Evolutionary conservation across 768 basidiomycete genomes (phyloP), one percentile per base, ranked within the genome.

Genomic region (Psilocybe cyanescens): DNA sequence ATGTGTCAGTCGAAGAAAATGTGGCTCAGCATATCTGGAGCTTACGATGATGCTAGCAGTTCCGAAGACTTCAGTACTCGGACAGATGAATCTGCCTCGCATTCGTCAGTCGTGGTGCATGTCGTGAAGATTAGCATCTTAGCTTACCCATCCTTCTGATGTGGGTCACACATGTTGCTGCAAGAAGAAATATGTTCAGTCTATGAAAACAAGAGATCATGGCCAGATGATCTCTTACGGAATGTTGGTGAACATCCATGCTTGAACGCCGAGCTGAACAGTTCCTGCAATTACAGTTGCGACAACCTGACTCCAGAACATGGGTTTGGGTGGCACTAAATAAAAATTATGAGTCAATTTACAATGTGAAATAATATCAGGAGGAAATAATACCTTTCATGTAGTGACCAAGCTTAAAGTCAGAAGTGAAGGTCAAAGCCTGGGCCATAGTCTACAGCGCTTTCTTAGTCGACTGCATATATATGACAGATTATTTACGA

Each of bases 371-470:
- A 49, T 28, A 41, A 17, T 4, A 50, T 31, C 19, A 1, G 9
- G 24, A 19, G 12, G 8, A 1, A 47, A 14, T 24, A 55, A 8
- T 82, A 63, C 92, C 81, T 74, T 89, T 89, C 85, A 85, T 88
- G 65, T 87, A 86, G 66, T 89, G 89, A 5, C 87, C 89, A 28
- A 90, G 79, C 69, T 89, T 90, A 71, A 88, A 85, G 72, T 90
- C 88, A 30, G 81, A 80, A 4, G 83, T 76, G 65, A 87, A 87
- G 17, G 77, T 78, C 67, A 86, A 74, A 1, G 85, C 88, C 70
- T 83, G 82, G 17, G 78, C 78, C 83, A 87, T 83, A 5, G 84
- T 85, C 77, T 73, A 35, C 1, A n/a, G 33, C 12, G 1, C 5
- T 9, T 46, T 4, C 12, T 5, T n/a, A 19, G 28, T 12, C 9